Conservation (phyloP, 805 yeast genomes). For the Isabelozyma pseudorhagii region DNA sequence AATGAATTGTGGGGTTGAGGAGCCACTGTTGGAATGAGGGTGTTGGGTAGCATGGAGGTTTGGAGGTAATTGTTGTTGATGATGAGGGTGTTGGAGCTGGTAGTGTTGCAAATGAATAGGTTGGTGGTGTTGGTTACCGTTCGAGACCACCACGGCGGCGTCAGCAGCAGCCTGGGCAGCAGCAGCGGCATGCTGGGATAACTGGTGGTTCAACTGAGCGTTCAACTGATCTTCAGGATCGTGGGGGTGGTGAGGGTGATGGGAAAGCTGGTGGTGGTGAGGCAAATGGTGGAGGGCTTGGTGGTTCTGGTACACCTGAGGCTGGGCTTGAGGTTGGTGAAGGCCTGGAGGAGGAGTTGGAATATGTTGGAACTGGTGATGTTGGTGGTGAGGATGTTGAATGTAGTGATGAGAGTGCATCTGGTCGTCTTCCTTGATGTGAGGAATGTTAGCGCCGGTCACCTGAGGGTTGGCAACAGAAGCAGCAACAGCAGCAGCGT, state of each 20-base stretch:
- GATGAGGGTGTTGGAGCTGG: conserved; percentile 9
- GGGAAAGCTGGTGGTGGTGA: conserved; percentile 8
- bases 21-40: not conserved
- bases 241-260: conserved; percentile 12
- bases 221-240: conserved; percentile 1
- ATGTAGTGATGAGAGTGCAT: conserved; percentile 7
- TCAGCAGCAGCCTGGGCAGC: conserved; percentile 4
- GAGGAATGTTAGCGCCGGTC: not conserved
- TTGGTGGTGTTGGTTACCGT: conserved; percentile 13
- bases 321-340: conserved; percentile 16
- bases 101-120: conserved; percentile 1
- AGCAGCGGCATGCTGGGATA: conserved; percentile 15
- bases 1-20: conserved; percentile 2
- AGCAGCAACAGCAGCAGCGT: conserved; percentile 20
- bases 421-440: conserved; percentile 9
- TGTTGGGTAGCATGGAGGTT: not conserved
- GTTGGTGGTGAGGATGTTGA: conserved; percentile 11
- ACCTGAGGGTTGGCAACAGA: conserved; percentile 7
- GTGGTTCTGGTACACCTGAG: conserved; percentile 16
- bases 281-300: conserved; percentile 7
- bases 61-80: conserved; percentile 5
- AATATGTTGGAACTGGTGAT: conserved; percentile 13
- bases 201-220: conserved; percentile 6
- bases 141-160: conserved; percentile 7
- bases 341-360: not conserved